Evolutionary conservation across 768 basidiomycete genomes (phyloP).

Genomic region (Mycena rosella): DNA sequence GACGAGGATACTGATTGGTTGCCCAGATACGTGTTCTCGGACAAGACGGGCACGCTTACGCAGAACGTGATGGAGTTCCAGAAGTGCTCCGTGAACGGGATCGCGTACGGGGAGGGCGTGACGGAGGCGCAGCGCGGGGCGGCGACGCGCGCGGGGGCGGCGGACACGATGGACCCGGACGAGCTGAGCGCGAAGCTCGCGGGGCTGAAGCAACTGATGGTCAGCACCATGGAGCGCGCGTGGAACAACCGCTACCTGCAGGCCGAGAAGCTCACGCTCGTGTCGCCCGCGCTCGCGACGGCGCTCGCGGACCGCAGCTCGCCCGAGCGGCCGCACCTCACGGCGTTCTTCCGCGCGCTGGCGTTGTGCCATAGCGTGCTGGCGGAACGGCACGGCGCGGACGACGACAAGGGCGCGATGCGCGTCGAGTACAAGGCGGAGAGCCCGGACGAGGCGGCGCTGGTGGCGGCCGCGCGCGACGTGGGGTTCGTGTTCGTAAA

Average conservation of each 20-base stretch:
- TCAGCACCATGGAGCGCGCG: conserved; percentile 74
- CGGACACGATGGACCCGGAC: conserved; percentile 72
- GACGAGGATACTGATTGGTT: conserved; percentile 75
- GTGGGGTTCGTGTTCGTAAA: conserved; percentile 92
- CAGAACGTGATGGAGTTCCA: conserved; percentile 99
- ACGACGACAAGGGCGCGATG: conserved; percentile 57
- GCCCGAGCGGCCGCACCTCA: conserved; percentile 73
- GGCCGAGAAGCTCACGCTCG: conserved; percentile 84
- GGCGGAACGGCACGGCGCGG: conserved; percentile 63
- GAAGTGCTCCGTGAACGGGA: conserved; percentile 89
- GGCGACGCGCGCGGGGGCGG: conserved; percentile 83
- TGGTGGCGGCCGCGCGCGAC: conserved; percentile 93
- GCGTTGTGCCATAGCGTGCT: conserved; percentile 94
- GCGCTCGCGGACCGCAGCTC: conserved; percentile 75
- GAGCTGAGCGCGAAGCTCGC: conserved; percentile 79
- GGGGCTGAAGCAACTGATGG: conserved; percentile 80
- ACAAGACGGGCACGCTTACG: conserved; percentile 94
- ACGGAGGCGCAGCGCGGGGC: conserved; percentile 97
- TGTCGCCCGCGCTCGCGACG: conserved; percentile 87
- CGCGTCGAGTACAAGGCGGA: conserved; percentile 93
- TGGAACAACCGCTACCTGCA: conserved; percentile 94
- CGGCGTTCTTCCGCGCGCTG: conserved; percentile 95
- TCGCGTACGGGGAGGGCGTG: conserved; percentile 92
- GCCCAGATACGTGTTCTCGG: conserved; percentile 55
- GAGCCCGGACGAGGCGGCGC: conserved; percentile 94